These are phyloP conservation scores for Furcasterigmium sp. DNA, from an alignment of 2,329 filamentous ascomycete species.

Conservation along the genomic window DNA sequence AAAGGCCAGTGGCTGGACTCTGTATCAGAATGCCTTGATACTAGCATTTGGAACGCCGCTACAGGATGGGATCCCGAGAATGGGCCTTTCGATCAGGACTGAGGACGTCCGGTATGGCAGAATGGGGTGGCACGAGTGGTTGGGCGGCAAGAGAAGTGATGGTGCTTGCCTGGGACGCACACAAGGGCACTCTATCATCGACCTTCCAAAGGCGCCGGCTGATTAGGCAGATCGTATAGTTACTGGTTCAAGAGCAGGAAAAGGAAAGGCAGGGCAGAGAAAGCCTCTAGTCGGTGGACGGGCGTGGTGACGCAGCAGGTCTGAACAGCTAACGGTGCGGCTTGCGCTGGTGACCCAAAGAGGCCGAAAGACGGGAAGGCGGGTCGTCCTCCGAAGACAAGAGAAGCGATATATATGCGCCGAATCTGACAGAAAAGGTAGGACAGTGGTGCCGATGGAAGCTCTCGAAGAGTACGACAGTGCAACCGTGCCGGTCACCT, in stretches of 20 bases:
- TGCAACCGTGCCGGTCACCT: not conserved
- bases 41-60: constrained; percentile 44
- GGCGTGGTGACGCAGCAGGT: constrained; percentile 8
- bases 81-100: not conserved
- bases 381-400: constrained; percentile 4
- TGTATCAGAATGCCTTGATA: constrained; percentile 47
- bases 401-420: constrained; percentile 1
- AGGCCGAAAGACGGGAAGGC: constrained; percentile 2
- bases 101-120: not conserved
- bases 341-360: constrained; percentile 7
- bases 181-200: not conserved
- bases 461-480: not conserved
- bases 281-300: constrained; percentile 1
- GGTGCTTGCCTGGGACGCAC: too few species aligned
- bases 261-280: constrained; percentile 16
- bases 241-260: too few species aligned
- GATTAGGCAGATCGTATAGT: too few species aligned
- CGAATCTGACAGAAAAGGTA: not conserved
- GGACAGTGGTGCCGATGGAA: not conserved
- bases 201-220: too few species aligned
- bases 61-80: not conserved
- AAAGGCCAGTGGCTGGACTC: constrained; percentile 51
- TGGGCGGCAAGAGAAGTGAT: too few species aligned
- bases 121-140: too few species aligned
- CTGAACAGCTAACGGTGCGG: constrained; percentile 5